Conservation (phyloP, 2,329 filamentous ascomycete species). For the Scytalidium lignicola region DNA sequence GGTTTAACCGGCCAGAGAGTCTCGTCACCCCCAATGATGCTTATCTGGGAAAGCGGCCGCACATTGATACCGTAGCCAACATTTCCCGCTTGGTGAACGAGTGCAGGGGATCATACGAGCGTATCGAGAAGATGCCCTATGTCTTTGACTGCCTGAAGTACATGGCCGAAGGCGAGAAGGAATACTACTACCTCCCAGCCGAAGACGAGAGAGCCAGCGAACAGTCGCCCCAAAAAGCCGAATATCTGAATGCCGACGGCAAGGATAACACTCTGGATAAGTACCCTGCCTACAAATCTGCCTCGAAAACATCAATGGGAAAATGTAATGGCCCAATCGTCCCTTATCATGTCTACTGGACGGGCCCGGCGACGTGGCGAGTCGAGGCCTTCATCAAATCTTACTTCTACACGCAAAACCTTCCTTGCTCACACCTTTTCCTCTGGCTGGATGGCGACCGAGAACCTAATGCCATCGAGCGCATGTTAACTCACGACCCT, state of each 20-base stretch:
- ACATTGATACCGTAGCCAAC: conserved; percentile 48
- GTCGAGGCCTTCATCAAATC: conserved; percentile 52
- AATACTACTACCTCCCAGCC: conserved; percentile 44
- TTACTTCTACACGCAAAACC: conserved; percentile 51
- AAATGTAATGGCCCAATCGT: conserved; percentile 50
- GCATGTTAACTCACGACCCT: conserved; percentile 46
- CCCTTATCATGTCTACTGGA: conserved; percentile 53
- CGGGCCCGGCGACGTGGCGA: conserved; percentile 50
- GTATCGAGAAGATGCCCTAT: conserved; percentile 50
- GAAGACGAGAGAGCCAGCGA: conserved; percentile 25
- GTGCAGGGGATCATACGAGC: conserved; percentile 45
- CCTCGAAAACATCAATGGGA: conserved; percentile 38
- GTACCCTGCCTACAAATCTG: conserved; percentile 28
- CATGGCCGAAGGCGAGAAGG: conserved; percentile 40
- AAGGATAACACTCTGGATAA: conserved; percentile 25
- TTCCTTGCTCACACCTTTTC: conserved; percentile 47
- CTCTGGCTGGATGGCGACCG: conserved; percentile 50
- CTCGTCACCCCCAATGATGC: conserved; percentile 45
- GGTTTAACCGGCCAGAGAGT: conserved; percentile 47
- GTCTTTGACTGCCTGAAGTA: conserved; percentile 48
- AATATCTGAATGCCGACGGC: conserved; percentile 30
- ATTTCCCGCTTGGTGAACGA: conserved; percentile 45
- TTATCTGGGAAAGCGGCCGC: conserved; percentile 43
- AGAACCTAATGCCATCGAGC: conserved; percentile 42
- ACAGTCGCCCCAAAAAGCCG: conserved; percentile 23